A percentile compares a stretch with the other conserved stretches of the same genome.
These are phyloP conservation scores for Bacidia gigantensis DNA, from an alignment of 495 filamentous ascomycete species.

Conservation along the genomic window DNA sequence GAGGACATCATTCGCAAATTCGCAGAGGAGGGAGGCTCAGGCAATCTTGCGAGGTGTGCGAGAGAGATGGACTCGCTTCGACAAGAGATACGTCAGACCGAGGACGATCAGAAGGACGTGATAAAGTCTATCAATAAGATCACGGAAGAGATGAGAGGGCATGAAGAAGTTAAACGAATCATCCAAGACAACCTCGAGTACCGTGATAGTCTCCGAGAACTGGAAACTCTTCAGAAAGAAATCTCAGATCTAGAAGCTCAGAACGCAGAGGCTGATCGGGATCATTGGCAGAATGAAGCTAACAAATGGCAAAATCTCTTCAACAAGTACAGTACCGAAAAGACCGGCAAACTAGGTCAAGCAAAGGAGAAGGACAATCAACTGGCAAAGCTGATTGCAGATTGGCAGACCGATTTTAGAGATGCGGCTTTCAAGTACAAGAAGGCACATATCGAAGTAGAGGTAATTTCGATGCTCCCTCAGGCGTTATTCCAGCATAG, in stretches of 20 bases:
- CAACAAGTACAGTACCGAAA: constrained; percentile 45
- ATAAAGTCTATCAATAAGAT: constrained; percentile 61
- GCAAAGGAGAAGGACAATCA: constrained; percentile 75
- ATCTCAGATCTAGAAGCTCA: constrained; percentile 65
- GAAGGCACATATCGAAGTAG: constrained; percentile 77
- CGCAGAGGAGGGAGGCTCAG: constrained; percentile 57
- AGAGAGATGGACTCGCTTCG: constrained; percentile 54
- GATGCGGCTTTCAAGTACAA: constrained; percentile 71
- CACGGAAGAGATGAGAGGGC: constrained; percentile 60
- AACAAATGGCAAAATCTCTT: constrained; percentile 45
- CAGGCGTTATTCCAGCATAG: neutral
- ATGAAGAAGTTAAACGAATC: constrained; percentile 62
- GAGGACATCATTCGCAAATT: constrained; percentile 72
- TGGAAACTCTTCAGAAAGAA: constrained; percentile 51
- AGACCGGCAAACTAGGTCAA: constrained; percentile 50
- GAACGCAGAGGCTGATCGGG: constrained; percentile 69
- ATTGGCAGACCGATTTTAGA: constrained; percentile 80
- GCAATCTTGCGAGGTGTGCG: constrained; percentile 53
- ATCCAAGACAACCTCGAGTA: constrained; percentile 80
- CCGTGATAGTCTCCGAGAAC: constrained; percentile 53
- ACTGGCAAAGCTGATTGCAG: constrained; percentile 48
- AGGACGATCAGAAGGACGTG: constrained; percentile 52
- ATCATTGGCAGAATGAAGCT: constrained; percentile 57
- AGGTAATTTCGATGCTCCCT: constrained; percentile 24
- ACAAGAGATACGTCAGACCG: constrained; percentile 46